Base-by-base conservation (phyloP, 2,329 filamentous ascomycete genomes). In the Alternaria incomplexa region DNA sequence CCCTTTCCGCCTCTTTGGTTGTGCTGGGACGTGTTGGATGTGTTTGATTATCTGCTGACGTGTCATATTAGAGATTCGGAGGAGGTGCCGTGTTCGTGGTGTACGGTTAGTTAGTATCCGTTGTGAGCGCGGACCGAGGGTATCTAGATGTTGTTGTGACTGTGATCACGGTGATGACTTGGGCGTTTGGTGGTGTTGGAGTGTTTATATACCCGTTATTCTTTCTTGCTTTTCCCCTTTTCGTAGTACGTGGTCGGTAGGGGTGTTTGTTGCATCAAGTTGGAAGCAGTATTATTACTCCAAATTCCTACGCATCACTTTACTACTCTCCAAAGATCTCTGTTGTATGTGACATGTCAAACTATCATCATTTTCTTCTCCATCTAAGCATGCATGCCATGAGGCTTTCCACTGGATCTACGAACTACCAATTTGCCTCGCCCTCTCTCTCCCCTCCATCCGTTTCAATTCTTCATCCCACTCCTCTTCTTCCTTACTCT, bases 381-480 rank as follows among this genome's bases (percentile, higher is more conserved):
- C 32, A 36, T 9, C 15, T 0, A 3, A 9, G 3, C 1, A n/a
- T 36, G 13, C 13, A 15, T n/a, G 2, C 7, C 13, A 36, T n/a
- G 30, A 15, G 13, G 13, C 30, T 36, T 8, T 9, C 0, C 15
- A n/a, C 13, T 4, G 1, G 0, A 36, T 15, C 30, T 36, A 36
- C 47, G 23, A 12, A 15, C 1, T 4, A 20, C 43, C 6, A 13
- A 51, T 22, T 50, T 71, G 65, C 25, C 67, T 59, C 7, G 45
- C 13, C 2, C 46, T 53, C 56, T 68, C 67, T 8, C 40, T 46
- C 9, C 23, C 47, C 17, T 68, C 65, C 69, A 70, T 67, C 6
- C 47, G 9, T 25, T 45, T 44, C 25, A 68, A 26, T 12, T 70
- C 65, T 6, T 28, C 15, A 36, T 53, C 43, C 66, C 65, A 67